These are phyloP conservation scores for Boeremia exigua DNA, from an alignment of 2,329 filamentous ascomycete species.

Conservation along the genomic window DNA sequence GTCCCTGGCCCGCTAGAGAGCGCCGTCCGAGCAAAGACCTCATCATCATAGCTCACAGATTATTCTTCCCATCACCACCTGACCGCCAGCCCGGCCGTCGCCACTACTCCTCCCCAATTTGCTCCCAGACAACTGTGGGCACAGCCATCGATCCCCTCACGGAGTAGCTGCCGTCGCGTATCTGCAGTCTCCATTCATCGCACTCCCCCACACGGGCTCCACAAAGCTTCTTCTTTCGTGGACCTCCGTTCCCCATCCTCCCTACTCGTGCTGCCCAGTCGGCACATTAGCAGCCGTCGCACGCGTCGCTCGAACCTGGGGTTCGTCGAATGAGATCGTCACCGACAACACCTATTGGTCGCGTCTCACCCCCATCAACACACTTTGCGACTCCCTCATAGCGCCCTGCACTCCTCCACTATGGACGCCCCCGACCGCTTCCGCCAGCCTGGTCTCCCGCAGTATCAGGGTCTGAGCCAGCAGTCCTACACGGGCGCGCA, in stretches of 20 bases:
- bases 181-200: constrained; percentile 25
- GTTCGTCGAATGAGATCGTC: constrained; percentile 43
- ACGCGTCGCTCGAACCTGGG: constrained; percentile 28
- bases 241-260: constrained; percentile 36
- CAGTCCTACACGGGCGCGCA: constrained; percentile 41
- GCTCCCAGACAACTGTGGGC: constrained; percentile 25
- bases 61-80: constrained; percentile 24
- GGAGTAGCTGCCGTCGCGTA: constrained; percentile 31
- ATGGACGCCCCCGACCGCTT: constrained; percentile 47
- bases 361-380: constrained; percentile 34
- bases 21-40: constrained; percentile 16
- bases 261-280: constrained; percentile 34
- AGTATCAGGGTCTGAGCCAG: constrained; percentile 42
- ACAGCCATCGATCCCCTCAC: constrained; percentile 24
- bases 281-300: constrained; percentile 33
- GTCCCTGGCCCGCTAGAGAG: constrained; percentile 37
- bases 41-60: constrained; percentile 16
- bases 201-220: constrained; percentile 45
- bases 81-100: constrained; percentile 23
- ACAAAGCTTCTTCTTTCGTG: constrained; percentile 40
- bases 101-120: constrained; percentile 21
- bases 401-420: constrained; percentile 19
- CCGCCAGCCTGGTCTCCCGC: constrained; percentile 43
- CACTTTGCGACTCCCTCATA: constrained; percentile 14
- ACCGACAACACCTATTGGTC: constrained; percentile 39